Base-by-base conservation (phyloP, 1,139 yeast species). In the Sugiyamaella castrensis region DNA sequence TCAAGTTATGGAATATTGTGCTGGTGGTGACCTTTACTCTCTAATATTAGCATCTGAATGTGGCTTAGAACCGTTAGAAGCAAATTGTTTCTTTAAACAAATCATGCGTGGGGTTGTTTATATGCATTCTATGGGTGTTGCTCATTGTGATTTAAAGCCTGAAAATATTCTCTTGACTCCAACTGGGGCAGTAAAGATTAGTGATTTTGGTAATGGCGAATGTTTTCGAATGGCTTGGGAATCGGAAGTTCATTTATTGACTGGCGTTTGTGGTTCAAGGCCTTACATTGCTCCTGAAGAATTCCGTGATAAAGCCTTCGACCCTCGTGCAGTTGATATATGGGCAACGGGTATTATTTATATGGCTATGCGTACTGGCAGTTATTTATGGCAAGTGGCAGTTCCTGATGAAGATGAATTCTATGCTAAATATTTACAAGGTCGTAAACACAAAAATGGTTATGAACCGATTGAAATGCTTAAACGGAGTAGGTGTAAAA, bases 141-240 rank as follows among this genome's bases (percentile, higher is more conserved):
- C 95, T 30, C 98, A 92, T 68, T 78, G 98, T 53, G 98, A 92
- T 66, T 74, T 92, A 59, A 92, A 92, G 69, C 98, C 98, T 0
- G 98, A 92, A 64, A 92, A 92, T 67, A 69, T 92, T 35, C 71
- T 92, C 48, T 71, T 92, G 43, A 88, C 97, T 1, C 81, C 84
- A 48, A 75, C 77, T 53, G 98, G 98, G 35, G 73, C 78, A 19
- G 70, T 92, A 52, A 92, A 92, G 66, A 89, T 92, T 54, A 87
- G 96, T 2, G 98, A 92, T 69, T 92, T 92, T 65, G 98, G 98
- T 46, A 89, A 88, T 63, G 88, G 95, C 37, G 97, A 89, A 67
- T 91, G 97, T 66, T 92, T 92, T 70, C 81, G 84, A 56, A 89
- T 89, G 92, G 97, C 97, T 0, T 92, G 98, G 98, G 98, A 92